Base-by-base conservation (phyloP, 129 eudicot genomes). In the carrot (Daucus carota) region DNA sequence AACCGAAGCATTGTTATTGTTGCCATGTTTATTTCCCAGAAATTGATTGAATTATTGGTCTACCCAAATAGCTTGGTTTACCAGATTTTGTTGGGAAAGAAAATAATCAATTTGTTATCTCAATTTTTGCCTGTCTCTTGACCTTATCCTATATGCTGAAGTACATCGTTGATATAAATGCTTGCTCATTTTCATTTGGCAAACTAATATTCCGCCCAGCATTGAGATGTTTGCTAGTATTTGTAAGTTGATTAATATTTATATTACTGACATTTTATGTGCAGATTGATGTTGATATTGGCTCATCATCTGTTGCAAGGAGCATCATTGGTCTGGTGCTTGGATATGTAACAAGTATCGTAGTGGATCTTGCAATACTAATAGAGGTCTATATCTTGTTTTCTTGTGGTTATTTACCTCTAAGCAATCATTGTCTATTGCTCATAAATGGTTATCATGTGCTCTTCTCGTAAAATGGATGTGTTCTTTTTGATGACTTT, bases 201-300 rank as follows among this genome's bases (percentile, higher is more conserved):
- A 38, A 36, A 20, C 44, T 36, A 15, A 68, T 68, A 12, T 34
- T 18, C 18, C 20, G 41, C 1, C 28, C 46, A 34, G 34, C 29
- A 57, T 13, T 33, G 11, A 38, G 70, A 52, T 75, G 48, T 20
- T 68, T 8, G 15, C 63, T 20, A 54, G 31, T 57, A n/a, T 22
- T 75, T 75, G 14, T 34, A 34, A 57, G 33, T 38, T 38, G 24
- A 52, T 38, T 10, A 24, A 22, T 60, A 46, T 22, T 20, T 2
- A 1, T 68, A 47, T n/a, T 28, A 42, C 44, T 41, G 22, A 36
- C 48, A 72, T 38, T 28, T 70, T 33, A 33, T 31, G 59, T 80
- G 88, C 96, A 95, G 99, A 85, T 95, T 85, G 99, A 92, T 88
- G 97, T 95, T 69, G 99, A 95, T 80, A 95, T 95, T 75, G 99